Base-by-base conservation (phyloP, 2,329 filamentous ascomycete genomes). In the Grosmannia serpens region DNA sequence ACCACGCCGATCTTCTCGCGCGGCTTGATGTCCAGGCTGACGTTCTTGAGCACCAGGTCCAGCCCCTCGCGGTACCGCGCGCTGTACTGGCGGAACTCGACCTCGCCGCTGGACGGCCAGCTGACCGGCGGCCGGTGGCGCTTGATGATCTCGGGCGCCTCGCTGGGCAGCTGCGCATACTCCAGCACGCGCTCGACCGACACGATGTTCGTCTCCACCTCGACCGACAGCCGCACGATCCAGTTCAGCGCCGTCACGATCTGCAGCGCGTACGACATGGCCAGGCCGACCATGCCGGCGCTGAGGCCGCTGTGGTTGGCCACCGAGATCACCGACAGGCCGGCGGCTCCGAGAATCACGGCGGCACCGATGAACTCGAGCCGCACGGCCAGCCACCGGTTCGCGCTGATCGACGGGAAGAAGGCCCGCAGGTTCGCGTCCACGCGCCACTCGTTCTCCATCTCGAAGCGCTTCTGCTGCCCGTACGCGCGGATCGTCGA, bases 161-260 rank as follows among this genome's bases (percentile, higher is more conserved):
- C 94, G 71, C 88, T 94, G 29, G 92, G 91, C 62, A 99, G 80
- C 55, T 83, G 81, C 59, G 92, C 89, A 74, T 99, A 99, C 73
- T 99, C 95, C 55, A 99, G 84, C 53, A 99, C 91, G 68, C 94
- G 88, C 79, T 99, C 94, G 44, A 99, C 94, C 11, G 92, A 96
- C 52, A 99, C 92, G 68, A 99, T 99, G 73, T 99, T 99, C n/a
- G 92, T 97, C 78, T 99, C 95, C n/a, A 99, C 94, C 73, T 99
- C 95, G 38, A 99, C 94, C 0, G 91, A 96, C 74, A 99, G 94
- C 60, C 95, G 85, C 56, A 99, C 94, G 68, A 99, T 96, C 94
- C 94, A 99, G 77, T 97, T 99, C 67, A 99, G 81, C 41, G 91
- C 96, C 65, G 92, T 89, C 1, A 94, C 99, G 68, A 99, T 97